phyloP scores from a whole-genome alignment of 169 alveolate species.

The Theileria annulata region DNA sequence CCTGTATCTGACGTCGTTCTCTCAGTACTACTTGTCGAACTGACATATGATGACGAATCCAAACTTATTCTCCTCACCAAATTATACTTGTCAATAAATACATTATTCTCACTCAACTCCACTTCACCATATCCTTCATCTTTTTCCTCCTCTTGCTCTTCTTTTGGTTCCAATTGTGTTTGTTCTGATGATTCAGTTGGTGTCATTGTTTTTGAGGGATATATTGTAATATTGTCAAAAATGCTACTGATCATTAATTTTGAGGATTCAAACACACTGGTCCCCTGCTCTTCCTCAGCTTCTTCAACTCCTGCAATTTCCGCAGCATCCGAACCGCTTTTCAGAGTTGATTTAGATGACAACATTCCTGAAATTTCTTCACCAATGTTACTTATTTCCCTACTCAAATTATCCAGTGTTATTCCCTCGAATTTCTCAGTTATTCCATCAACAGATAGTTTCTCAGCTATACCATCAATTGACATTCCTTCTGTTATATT shows the following conservation, averaged over 20 bases:
- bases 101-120: not conserved
- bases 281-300: not conserved
- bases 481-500: not conserved
- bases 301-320: not conserved
- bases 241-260: not conserved
- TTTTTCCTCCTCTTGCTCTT: not conserved
- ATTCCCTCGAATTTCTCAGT: not conserved
- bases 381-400: constrained; percentile 6
- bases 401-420: not conserved
- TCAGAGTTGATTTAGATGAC: not conserved
- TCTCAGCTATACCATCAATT: not conserved
- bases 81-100: constrained; percentile 1
- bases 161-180: not conserved
- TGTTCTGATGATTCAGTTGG: not conserved
- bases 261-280: not conserved
- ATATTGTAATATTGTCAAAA: not conserved
- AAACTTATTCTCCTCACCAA: constrained; percentile 8
- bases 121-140: not conserved
- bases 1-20: not conserved
- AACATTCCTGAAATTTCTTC: not conserved
- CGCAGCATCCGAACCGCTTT: not conserved
- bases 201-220: not conserved
- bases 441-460: not conserved
- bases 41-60: not conserved
- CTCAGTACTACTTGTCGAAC: not conserved